These are phyloP conservation scores for Funneliformis geosporum DNA, from an alignment of 192 early-diverging fungal species.

Conservation along the genomic window DNA sequence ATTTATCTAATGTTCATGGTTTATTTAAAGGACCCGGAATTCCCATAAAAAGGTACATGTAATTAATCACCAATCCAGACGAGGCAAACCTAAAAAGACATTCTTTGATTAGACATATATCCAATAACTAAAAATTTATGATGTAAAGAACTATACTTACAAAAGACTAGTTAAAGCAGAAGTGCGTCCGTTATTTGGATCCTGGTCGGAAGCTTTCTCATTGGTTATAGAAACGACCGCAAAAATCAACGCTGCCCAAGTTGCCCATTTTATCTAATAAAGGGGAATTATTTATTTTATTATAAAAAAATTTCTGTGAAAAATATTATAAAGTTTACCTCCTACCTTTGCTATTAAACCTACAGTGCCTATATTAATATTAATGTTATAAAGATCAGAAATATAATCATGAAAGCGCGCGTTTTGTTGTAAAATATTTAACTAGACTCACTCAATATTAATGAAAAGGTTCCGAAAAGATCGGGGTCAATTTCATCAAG, in stretches of 20 bases:
- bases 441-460: conserved; percentile 4
- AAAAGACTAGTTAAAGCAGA: background rate
- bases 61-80: conserved; percentile 1
- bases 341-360: conserved; percentile 6
- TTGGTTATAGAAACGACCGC: conserved; percentile 8
- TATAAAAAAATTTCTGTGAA: background rate
- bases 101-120: background rate
- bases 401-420: background rate
- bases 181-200: conserved; percentile 2
- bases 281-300: no score
- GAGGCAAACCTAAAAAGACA: conserved; percentile 1
- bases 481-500: conserved; percentile 22
- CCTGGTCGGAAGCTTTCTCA: conserved; percentile 10
- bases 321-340: background rate
- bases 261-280: conserved; percentile 17
- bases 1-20: background rate
- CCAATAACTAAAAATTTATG: background rate
- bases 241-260: conserved; percentile 8
- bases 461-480: conserved; percentile 5
- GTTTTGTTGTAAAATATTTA: no score
- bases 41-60: conserved; percentile 14
- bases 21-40: background rate
- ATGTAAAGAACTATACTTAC: background rate
- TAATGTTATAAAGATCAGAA: background rate
- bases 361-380: background rate